phyloP scores from a whole-genome alignment of 2,329 filamentous ascomycete genomes.

The Zasmidium citrigriseum region DNA sequence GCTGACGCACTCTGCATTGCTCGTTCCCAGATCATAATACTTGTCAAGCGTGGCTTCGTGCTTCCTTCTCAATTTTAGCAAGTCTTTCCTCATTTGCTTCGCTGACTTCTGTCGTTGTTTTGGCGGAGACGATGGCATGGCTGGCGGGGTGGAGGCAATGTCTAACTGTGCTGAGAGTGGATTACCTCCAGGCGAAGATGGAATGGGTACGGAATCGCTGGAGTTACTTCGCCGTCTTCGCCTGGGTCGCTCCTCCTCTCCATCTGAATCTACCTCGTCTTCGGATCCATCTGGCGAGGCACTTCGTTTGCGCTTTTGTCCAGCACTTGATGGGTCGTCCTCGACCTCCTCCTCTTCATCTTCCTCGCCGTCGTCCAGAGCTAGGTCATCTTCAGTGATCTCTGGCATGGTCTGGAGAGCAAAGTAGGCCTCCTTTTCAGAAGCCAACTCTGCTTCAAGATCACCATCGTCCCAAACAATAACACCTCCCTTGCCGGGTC shows the following conservation, averaged over 20 bases:
- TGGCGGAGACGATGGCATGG: constrained; percentile 56
- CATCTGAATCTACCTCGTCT: constrained; percentile 63
- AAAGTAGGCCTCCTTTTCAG: constrained; percentile 79
- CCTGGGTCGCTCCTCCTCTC: constrained; percentile 65
- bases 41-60: constrained; percentile 74
- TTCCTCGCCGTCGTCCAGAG: constrained; percentile 58
- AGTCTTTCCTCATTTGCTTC: constrained; percentile 68
- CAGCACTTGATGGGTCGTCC: constrained; percentile 41
- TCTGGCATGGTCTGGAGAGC: constrained; percentile 90
- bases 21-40: constrained; percentile 86
- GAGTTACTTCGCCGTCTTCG: constrained; percentile 88
- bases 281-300: constrained; percentile 71
- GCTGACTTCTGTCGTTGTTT: constrained; percentile 67
- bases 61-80: constrained; percentile 73
- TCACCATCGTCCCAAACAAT: constrained; percentile 96
- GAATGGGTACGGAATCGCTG: constrained; percentile 68
- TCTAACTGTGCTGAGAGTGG: constrained; percentile 36
- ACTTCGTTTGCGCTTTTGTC: constrained; percentile 68
- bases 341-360: constrained; percentile 39
- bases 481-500: constrained; percentile 79
- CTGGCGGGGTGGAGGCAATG: constrained; percentile 30
- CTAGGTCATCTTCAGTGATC: constrained; percentile 71
- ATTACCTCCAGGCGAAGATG: constrained; percentile 59
- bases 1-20: constrained; percentile 91
- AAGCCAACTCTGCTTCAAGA: constrained; percentile 76